Evolutionary conservation across 257 asterid genomes (phyloP).

Genomic region (Datura wrightii): DNA sequence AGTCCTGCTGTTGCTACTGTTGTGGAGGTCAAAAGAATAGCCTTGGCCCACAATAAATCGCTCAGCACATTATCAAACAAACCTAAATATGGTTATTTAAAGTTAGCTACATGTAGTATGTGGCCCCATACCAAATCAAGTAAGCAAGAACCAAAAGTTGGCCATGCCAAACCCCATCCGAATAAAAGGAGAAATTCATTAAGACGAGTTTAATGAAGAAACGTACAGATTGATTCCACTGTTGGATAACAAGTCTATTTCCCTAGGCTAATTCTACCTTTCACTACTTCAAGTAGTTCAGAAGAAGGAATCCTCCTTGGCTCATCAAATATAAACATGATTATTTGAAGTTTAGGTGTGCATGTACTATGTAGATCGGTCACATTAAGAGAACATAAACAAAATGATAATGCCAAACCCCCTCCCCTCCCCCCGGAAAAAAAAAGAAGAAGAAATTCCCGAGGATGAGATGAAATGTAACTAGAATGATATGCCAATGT

Average conservation of each 20-base stretch:
- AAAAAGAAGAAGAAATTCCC: not conserved
- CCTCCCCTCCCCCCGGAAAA: not conserved
- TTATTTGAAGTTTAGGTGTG: not conserved
- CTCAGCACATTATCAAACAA: slow-evolving; percentile 91
- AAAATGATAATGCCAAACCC: not conserved
- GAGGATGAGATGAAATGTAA: not conserved
- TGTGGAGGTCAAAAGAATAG: slow-evolving; percentile 87
- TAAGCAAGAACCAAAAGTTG: not conserved
- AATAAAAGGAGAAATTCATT: not conserved
- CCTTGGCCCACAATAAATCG: slow-evolving; percentile 97
- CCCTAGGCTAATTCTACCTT: not conserved
- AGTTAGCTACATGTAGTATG: not conserved
- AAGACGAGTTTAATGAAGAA: not conserved
- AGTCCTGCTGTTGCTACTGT: slow-evolving; percentile 98
- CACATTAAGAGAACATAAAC: not conserved
- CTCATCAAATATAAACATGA: not conserved
- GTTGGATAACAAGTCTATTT: not conserved
- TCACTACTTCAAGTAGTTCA: slow-evolving; percentile 5
- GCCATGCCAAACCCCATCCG: not conserved
- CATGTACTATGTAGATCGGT: not conserved
- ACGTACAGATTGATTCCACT: not conserved
- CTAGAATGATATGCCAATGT: not conserved
- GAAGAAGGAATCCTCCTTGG: not conserved
- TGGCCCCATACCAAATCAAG: not conserved
- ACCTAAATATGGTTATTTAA: slow-evolving; percentile 51